A percentile compares a stretch with the other conserved stretches of the same genome.
Conservation (phyloP, 805 yeast genomes). For the Schizosaccharomyces cryophilus region DNA sequence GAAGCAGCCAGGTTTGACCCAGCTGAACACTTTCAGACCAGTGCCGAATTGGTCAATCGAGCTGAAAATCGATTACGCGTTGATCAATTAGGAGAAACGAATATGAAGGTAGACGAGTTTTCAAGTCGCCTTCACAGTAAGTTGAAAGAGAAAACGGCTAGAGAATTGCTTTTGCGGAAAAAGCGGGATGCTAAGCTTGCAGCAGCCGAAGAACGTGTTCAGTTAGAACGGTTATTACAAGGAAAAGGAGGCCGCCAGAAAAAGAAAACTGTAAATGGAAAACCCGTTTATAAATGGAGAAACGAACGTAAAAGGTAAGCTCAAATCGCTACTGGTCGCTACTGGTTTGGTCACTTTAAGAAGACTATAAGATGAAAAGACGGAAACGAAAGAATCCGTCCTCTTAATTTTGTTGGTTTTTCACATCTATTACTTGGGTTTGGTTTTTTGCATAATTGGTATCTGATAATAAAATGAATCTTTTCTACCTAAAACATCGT, state of each 20-base stretch:
- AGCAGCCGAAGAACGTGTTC: not conserved
- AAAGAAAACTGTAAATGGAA: not conserved
- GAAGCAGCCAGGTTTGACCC: not conserved
- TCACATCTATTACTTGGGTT: too few relatives aligned
- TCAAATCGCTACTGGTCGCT: not conserved
- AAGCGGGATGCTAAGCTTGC: not conserved
- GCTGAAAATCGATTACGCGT: slow-evolving; percentile 4
- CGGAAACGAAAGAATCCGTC: too few relatives aligned
- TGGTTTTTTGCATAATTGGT: too few relatives aligned
- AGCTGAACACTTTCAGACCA: slow-evolving; percentile 5
- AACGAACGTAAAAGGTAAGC: not conserved
- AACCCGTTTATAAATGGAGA: not conserved
- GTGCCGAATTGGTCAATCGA: slow-evolving; percentile 3
- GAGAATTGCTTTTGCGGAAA: not conserved
- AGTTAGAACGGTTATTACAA: not conserved
- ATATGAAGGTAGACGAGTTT: not conserved
- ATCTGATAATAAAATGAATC: too few relatives aligned
- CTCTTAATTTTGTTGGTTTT: too few relatives aligned
- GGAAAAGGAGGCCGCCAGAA: slow-evolving; percentile 1
- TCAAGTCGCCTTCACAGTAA: not conserved
- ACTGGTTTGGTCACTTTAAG: too few relatives aligned
- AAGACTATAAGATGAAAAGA: too few relatives aligned
- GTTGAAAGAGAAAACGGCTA: not conserved
- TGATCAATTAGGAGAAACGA: slow-evolving; percentile 2
- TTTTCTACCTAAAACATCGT: too few relatives aligned